Base-by-base conservation (phyloP, 2,329 filamentous ascomycete species). In the Chrysoporthe deuterocubensis region DNA sequence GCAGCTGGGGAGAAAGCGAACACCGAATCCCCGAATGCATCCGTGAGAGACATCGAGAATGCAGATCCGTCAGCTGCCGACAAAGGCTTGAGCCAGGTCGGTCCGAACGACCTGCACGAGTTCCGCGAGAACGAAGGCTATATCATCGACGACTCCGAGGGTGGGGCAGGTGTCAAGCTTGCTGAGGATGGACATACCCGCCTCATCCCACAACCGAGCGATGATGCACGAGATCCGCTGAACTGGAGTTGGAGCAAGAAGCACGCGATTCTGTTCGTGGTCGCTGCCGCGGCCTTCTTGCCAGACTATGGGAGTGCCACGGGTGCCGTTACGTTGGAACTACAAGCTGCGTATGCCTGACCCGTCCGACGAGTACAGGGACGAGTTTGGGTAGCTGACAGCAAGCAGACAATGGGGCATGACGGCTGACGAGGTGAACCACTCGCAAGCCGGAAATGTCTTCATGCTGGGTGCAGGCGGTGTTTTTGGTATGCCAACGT, bases 201-300 rank as follows among this genome's bases (percentile, higher is more conserved):
- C 18, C 78, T 87, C 60, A 84, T 86, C 32, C 85, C 85, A 2
- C 84, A 87, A 73, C 85, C 85, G 0, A 83, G 80, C 65, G 81
- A 81, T 48, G 81, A 85, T 63, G 79, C 81, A 1, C 76, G 82
- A 54, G 85, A 87, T 70, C 85, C 85, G 0, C 74, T 87, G 52
- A 87, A 87, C 72, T 88, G 85, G 85, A 77, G 75, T 40, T 76
- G 78, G 65, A 67, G 73, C 63, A 83, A 81, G 77, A 88, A 88
- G 72, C 80, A 83, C 67, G 52, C 80, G 18, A 80, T 84, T 42
- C 75, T 87, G 1, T 76, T 81, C n/a, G 78, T 84, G n/a, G 76
- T 87, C 3, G 79, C 81, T 14, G 75, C 80, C 21, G 78, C 79
- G 1, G 81, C 83, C 1, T 81, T 84, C 62, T 74, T 84, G 46